A percentile compares a stretch with the other conserved stretches of the same genome.
Conservation (phyloP, 306 rosid species). For the Begonia loranthoides region DNA sequence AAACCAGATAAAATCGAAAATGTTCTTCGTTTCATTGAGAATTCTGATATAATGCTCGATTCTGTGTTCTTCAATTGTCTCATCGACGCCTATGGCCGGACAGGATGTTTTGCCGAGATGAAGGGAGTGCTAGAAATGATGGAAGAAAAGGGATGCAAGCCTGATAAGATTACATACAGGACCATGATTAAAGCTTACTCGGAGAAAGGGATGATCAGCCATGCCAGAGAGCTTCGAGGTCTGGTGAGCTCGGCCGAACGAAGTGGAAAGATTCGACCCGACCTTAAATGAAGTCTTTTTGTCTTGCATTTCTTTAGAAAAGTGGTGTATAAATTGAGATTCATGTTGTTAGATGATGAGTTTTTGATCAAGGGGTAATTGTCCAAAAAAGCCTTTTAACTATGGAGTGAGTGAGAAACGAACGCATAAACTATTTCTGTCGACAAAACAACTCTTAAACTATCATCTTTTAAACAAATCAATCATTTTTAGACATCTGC, state of each 20-base stretch:
- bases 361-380: no score
- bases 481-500: no score
- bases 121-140: constrained; percentile 60
- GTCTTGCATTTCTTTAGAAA: no score
- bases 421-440: no score
- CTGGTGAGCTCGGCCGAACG: constrained; percentile 32
- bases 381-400: no score
- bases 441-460: no score
- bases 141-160: constrained; percentile 63
- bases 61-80: constrained; percentile 71
- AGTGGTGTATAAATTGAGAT: no score
- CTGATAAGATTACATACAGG: constrained; percentile 72
- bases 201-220: constrained; percentile 48
- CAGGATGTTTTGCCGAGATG: constrained; percentile 67
- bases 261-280: constrained; percentile 33
- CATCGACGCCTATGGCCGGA: constrained; percentile 73
- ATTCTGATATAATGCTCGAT: constrained; percentile 62
- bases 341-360: no score
- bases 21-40: constrained; percentile 56
- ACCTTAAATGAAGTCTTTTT: constrained; percentile 14
- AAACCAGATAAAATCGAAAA: constrained; percentile 57
- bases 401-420: no score
- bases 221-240: constrained; percentile 50
- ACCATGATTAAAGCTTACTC: constrained; percentile 85
- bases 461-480: no score